phyloP scores from a whole-genome alignment of 148 eudicot genomes.

The Arbutus unedo region DNA sequence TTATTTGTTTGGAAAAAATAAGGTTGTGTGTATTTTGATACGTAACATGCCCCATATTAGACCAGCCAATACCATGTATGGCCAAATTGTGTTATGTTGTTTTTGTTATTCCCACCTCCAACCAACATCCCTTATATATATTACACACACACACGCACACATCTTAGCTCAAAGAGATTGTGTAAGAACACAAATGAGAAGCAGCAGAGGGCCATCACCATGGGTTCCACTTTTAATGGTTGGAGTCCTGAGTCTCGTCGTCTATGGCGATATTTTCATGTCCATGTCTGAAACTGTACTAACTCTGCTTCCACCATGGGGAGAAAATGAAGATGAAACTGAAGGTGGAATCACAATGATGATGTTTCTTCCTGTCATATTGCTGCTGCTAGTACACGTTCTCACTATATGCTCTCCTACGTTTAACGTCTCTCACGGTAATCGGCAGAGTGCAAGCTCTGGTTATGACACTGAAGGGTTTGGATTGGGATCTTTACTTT shows the following conservation, averaged over 20 bases:
- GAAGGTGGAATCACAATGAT: conserved; percentile 3
- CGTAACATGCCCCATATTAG: too few species aligned
- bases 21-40: too few species aligned
- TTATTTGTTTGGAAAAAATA: too few species aligned
- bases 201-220: conserved; percentile 38
- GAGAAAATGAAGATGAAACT: conserved; percentile 9
- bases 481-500: conserved; percentile 28
- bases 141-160: not conserved
- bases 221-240: conserved; percentile 30
- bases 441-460: not conserved
- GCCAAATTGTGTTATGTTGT: not conserved
- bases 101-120: conserved; percentile 13
- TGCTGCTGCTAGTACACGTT: conserved; percentile 23
- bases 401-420: conserved; percentile 16
- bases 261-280: conserved; percentile 10
- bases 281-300: not conserved
- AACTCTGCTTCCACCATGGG: conserved; percentile 14
- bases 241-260: conserved; percentile 13
- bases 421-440: not conserved
- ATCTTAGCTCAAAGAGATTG: not conserved
- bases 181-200: conserved; percentile 20
- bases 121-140: not conserved
- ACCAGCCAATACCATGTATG: not conserved
- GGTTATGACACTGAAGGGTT: conserved; percentile 21
- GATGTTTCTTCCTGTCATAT: conserved; percentile 19